These are phyloP conservation scores for Testicularia cyperi DNA, from an alignment of 1,284 basidiomycete genomes.

Conservation along the genomic window DNA sequence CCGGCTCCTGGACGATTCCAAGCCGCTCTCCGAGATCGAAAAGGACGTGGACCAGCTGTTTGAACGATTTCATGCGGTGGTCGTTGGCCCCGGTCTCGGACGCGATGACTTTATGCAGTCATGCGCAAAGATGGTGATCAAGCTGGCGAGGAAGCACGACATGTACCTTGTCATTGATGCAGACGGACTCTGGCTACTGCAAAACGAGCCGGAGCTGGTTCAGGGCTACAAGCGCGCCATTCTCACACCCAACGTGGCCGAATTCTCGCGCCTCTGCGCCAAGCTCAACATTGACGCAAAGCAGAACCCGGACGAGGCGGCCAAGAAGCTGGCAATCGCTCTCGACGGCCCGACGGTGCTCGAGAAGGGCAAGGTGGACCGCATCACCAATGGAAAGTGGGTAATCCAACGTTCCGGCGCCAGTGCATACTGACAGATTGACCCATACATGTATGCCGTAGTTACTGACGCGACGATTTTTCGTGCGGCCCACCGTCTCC, in stretches of 20 bases:
- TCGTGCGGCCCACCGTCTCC: too few relatives aligned
- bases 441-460: too few relatives aligned
- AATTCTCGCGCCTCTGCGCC: conserved; percentile 82
- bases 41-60: conserved; percentile 71
- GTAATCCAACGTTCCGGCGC: too few relatives aligned
- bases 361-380: conserved; percentile 73
- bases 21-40: conserved; percentile 61
- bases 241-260: conserved; percentile 90
- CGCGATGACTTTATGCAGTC: conserved; percentile 85
- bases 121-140: conserved; percentile 65
- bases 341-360: conserved; percentile 86
- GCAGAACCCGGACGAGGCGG: conserved; percentile 60
- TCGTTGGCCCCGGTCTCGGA: conserved; percentile 79
- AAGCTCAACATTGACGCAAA: conserved; percentile 65
- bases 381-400: conserved; percentile 46
- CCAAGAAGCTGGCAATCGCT: conserved; percentile 66
- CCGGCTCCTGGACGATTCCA: conserved; percentile 69
- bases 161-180: conserved; percentile 93
- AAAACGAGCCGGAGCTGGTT: conserved; percentile 74
- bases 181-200: conserved; percentile 78
- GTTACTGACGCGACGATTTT: too few relatives aligned
- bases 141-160: conserved; percentile 65
- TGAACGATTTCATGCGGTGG: conserved; percentile 81
- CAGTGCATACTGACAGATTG: too few relatives aligned
- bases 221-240: conserved; percentile 78